Evolutionary conservation across 2,329 filamentous ascomycete species (phyloP).

Genomic region (Alternaria sp.): DNA sequence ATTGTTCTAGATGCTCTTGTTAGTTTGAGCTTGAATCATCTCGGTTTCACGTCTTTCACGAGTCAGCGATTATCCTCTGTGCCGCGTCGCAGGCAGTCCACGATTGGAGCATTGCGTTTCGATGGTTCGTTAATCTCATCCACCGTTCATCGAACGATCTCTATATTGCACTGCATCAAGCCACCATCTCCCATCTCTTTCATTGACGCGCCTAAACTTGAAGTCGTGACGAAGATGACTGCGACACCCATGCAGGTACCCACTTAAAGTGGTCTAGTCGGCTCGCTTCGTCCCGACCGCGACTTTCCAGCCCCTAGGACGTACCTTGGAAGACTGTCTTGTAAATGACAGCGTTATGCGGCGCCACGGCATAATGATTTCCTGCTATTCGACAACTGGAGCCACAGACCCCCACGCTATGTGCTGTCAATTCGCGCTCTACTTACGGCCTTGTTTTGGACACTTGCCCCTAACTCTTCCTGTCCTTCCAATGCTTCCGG

Average conservation of each 20-base stretch:
- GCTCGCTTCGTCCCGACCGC: conserved; percentile 16
- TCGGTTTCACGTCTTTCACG: not conserved
- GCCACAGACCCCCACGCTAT: not conserved
- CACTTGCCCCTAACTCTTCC: not conserved
- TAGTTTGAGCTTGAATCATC: not conserved
- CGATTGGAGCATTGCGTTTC: not conserved
- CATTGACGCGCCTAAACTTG: not conserved
- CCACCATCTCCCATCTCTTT: not conserved
- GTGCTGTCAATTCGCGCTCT: not conserved
- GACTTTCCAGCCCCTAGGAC: conserved; percentile 1
- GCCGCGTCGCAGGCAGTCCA: not conserved
- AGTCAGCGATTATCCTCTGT: not conserved
- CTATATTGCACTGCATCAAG: not conserved
- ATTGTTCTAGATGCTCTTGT: conserved; percentile 1
- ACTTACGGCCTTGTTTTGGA: not conserved
- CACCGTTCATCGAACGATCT: not conserved
- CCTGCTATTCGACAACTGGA: not conserved
- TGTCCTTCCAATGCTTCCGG: not conserved
- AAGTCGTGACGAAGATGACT: conserved; percentile 19
- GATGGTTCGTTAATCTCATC: not conserved
- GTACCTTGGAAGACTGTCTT: not conserved
- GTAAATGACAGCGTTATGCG: conserved; percentile 4
- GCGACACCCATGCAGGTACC: conserved; percentile 4
- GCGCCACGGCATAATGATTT: not conserved
- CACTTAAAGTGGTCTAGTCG: conserved; percentile 3